Base-by-base conservation (phyloP, 1,139 yeast genomes). In the Lodderomyces margitis region DNA sequence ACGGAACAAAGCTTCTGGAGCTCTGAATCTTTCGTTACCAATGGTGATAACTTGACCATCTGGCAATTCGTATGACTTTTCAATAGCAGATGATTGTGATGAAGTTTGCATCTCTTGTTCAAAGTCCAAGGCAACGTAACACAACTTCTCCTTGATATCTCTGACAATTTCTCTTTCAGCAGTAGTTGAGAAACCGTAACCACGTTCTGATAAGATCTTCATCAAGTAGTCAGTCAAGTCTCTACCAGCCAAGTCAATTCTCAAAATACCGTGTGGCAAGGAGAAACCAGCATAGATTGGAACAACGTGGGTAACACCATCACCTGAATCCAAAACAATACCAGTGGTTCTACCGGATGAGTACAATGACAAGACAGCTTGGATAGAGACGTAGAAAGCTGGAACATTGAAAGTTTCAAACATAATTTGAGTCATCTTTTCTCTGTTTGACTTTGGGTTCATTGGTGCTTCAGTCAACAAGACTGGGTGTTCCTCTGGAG, bases 281-380 rank as follows among this genome's bases (percentile, higher is more conserved):
- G 98, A 87, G 95, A 91, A 92, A 80, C 98, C 98, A 58, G 97
- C 96, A 78, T 92, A 92, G 68, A 92, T 92, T 72, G 98, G 98
- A 55, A 92, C 98, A 73, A 92, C 97, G 95, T 92, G 98, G 63
- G 98, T 89, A 63, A 92, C 98, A 86, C 98, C 98, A 70, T 92
- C 98, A 83, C 98, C 98, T 54, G 98, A 89, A 78, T 92, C 98
- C 69, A 92, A 83, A 56, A 92, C 98, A 64, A 92, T 91, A 88
- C 98, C 98, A 58, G 98, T 92, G 61, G 98, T 94, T 85, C 98
- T 92, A 80, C 98, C 98, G 55, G 98, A 89, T 49, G 98, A 91
- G 80, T 92, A 92, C 68, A 92, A 81, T 49, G 98, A 91, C 68
- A 92, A 83, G 51, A 92, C 98, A 62, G 98, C 98, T 79, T 92